Base-by-base conservation (phyloP, 23 red algal species). In the Gracilaria caudata region DNA sequence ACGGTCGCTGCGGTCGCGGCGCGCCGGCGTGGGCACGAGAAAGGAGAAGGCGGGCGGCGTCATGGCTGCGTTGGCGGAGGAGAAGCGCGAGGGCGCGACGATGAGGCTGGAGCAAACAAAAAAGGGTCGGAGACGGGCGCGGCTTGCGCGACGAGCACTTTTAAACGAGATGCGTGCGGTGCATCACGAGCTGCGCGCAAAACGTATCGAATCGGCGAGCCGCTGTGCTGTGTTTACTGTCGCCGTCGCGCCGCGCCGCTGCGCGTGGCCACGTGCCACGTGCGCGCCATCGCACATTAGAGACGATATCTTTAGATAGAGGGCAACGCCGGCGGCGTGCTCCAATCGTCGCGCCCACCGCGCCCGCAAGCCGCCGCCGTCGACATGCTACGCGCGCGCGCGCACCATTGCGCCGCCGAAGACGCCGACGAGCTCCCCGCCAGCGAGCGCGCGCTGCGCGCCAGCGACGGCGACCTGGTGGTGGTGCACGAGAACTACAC, bases 401-500 rank as follows among this genome's bases (percentile, higher is more conserved):
- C 49, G 49, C 7, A 53, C 7, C 8, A 53, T 1, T 53, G 49
- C 49, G 49, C 7, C 26, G 60, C 60, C 26, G 60, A 7, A 6
- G 60, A 65, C 60, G 60, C n/a, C 70, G 38, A 3, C 40, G 70
- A 40, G 4, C 29, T 38, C 70, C 24, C 7, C 37, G 70, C 36
- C 56, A 25, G 51, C 49, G 77, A 79, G 33, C 19, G 32, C 1
- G 26, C 7, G 21, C 51, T 5, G 21, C 35, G 77, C 51, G 87
- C 87, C 16, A 7, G 63, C n/a, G 59, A 38, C 53, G 92, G 92
- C 59, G 92, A 94, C 56, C 47, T 88, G 21, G 63, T 87, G 30
- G 83, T 94, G 30, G 75, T 94, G 17, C 82, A 87, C 23, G 84
- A 89, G 64, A 46, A 81, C 14, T 86, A 84, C 71, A 78, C 56